Conservation (phyloP, 2,329 filamentous ascomycete species). For the Scytalidium lignicola region DNA sequence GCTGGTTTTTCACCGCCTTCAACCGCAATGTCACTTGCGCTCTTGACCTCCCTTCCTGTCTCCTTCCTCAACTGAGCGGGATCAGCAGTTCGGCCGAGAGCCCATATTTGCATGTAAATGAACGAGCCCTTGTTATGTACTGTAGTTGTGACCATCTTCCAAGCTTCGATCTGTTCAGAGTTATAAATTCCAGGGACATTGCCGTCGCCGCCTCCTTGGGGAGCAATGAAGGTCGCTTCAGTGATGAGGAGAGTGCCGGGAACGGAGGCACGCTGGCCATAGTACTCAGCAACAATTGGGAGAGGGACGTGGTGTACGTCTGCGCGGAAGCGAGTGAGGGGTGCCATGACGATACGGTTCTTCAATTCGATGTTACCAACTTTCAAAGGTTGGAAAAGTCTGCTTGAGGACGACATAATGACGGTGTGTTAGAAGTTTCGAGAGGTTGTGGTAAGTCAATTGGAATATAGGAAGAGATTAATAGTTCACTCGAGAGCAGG, state of each 20-base stretch:
- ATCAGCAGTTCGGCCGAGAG: slow-evolving; percentile 39
- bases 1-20: slow-evolving; percentile 6
- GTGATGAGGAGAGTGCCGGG: slow-evolving; percentile 50
- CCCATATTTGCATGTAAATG: slow-evolving; percentile 56
- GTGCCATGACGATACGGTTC: slow-evolving; percentile 43
- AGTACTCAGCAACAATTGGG: slow-evolving; percentile 41
- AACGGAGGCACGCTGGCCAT: slow-evolving; percentile 42
- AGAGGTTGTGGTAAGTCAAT: no score
- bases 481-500: no score
- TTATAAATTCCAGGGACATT: slow-evolving; percentile 50
- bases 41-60: slow-evolving; percentile 6
- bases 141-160: slow-evolving; percentile 49
- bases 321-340: slow-evolving; percentile 39
- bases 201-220: slow-evolving; percentile 38
- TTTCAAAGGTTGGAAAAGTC: slow-evolving; percentile 31
- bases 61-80: slow-evolving; percentile 5
- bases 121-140: slow-evolving; percentile 52
- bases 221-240: slow-evolving; percentile 36
- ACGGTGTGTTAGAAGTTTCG: no score
- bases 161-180: slow-evolving; percentile 44
- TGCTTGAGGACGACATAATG: no score
- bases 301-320: slow-evolving; percentile 41
- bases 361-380: slow-evolving; percentile 33
- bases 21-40: slow-evolving; percentile 9
- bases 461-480: no score